Conservation (phyloP, 73 alveolate species). For the Tetrahymena borealis region DNA sequence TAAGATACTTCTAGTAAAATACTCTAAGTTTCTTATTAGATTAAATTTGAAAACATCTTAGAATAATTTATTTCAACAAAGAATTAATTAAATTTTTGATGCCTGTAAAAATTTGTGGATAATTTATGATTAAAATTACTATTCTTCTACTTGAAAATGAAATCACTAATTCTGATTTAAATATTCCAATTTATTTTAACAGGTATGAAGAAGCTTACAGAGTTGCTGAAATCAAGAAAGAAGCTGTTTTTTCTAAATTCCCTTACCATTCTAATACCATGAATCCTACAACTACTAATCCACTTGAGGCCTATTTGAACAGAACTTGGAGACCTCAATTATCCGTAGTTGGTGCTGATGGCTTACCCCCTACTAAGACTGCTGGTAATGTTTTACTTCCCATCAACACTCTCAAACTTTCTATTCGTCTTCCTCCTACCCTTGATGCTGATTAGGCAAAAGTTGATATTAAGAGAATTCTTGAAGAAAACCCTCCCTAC, state of each 20-base stretch:
- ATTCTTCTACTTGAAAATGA: conserved; percentile 45
- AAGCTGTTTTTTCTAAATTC: conserved; percentile 4
- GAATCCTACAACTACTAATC: conserved; percentile 17
- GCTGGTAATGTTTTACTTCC: conserved; percentile 81
- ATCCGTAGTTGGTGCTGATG: conserved; percentile 75
- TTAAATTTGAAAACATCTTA: too few species aligned
- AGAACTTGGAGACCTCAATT: conserved; percentile 78
- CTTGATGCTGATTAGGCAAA: conserved; percentile 62
- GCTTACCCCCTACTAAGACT: conserved; percentile 62
- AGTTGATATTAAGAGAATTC: conserved; percentile 41
- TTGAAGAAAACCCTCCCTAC: conserved; percentile 63
- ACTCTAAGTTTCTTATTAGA: too few species aligned
- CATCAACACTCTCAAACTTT: conserved; percentile 45
- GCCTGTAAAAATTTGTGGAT: too few species aligned
- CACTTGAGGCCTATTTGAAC: conserved; percentile 23
- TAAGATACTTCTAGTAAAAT: too few species aligned
- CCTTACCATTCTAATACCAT: conserved; percentile 1
- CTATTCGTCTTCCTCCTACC: conserved; percentile 90
- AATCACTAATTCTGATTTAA: conserved; percentile 10
- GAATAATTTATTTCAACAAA: too few species aligned
- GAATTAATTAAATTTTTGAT: too few species aligned
- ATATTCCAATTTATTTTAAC: not conserved
- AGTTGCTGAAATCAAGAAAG: conserved; percentile 56
- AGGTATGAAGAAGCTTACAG: conserved; percentile 52
- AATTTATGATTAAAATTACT: conserved; percentile 53